Base-by-base conservation (phyloP, 805 yeast species). In the Clavispora vitiphila region DNA sequence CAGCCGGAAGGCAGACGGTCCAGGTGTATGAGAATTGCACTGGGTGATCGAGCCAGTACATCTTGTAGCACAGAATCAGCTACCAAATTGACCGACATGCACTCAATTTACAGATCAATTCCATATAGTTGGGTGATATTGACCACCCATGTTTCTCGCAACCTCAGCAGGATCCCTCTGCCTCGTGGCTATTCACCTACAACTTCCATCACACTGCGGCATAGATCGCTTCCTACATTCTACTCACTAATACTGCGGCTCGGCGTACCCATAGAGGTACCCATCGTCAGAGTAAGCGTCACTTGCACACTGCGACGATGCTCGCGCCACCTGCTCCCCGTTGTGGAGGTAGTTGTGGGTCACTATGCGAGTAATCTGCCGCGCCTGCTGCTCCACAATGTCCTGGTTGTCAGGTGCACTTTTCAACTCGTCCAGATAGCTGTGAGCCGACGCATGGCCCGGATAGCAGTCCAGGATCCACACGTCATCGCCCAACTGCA, bases 361-460 rank as follows among this genome's bases (percentile, higher is more conserved):
- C 32, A 46, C 42, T 26, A 48, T 36, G 15, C 67, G 60, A 0
- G 85, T 79, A 19, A 81, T 65, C 50, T 65, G 61, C 42, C 76
- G 63, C 0, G 84, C 69, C 52, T 80, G 85, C 34, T 62, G 67
- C 49, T 80, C 81, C 35, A 73, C 52, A 1, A 77, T 57, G 40
- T 76, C 81, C n/a, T 66, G 67, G 19, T 54, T 44, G 23, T 72
- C 74, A n/a, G 49, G 40, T 29, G 49, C 44, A 35, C 49, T 35
- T 15, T 50, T 34, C 35, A 42, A 22, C n/a, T 37, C 42, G 27
- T 36, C 35, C 16, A 51, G 29, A 35, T 36, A 38, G 35, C 42
- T 31, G 27, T 22, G 34, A 27, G 69, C 59, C 3, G 70, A 69
- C 4, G 65, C 56, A 4, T 57, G 57, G 0, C 75, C 80, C 0